Percentiles rank a stretch among this genome's conserved stretches.
phyloP scores from a whole-genome alignment of 2,329 filamentous ascomycete species.

The Xylaria arbuscula region DNA sequence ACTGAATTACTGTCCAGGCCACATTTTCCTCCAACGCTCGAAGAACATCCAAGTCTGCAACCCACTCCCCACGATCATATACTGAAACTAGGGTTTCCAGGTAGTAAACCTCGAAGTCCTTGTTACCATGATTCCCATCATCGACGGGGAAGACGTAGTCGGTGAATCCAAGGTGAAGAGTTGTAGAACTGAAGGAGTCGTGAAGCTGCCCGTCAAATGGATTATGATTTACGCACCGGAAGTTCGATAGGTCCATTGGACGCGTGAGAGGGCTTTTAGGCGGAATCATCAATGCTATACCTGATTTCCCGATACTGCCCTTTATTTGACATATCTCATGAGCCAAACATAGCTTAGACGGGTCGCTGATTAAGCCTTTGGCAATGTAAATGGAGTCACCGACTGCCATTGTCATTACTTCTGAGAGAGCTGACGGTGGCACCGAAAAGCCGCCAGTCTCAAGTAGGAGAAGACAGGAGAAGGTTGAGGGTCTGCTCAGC shows the following conservation, averaged over 20 bases:
- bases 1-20: background rate
- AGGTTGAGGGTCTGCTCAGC: background rate
- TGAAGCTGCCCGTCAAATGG: conserved; percentile 4
- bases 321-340: background rate
- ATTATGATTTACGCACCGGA: conserved; percentile 8
- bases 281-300: conserved; percentile 8
- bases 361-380: background rate
- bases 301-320: conserved; percentile 15
- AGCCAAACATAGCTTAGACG: background rate
- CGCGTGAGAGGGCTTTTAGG: background rate
- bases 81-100: conserved; percentile 17
- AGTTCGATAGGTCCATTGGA: background rate
- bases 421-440: background rate
- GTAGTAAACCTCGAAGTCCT: background rate
- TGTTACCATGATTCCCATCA: background rate
- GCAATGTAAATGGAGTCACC: background rate
- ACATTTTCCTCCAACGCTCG: background rate
- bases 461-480: background rate
- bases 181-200: conserved; percentile 8
- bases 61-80: conserved; percentile 3
- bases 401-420: conserved; percentile 1
- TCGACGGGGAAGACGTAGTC: conserved; percentile 1
- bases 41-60: conserved; percentile 16
- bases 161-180: conserved; percentile 14
- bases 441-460: background rate